Conservation (phyloP, 345 rosid species). For the Salix viminalis region DNA sequence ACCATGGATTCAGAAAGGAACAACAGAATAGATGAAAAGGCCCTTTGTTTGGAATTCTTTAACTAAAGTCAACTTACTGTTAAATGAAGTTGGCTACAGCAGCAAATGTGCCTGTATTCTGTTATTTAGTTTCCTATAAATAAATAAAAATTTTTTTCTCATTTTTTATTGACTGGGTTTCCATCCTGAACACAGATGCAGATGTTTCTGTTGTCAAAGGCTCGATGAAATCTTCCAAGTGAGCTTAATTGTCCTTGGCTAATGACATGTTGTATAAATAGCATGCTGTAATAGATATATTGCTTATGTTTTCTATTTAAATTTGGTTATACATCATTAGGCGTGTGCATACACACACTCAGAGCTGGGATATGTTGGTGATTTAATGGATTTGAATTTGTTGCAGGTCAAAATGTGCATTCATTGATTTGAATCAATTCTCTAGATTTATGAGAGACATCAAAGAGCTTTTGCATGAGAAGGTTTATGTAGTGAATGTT, state of each 20-base stretch:
- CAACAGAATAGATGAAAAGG: background rate
- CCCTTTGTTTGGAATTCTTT: background rate
- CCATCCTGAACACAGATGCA: constrained; percentile 25
- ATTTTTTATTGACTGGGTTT: background rate
- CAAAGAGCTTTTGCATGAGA: constrained; percentile 55
- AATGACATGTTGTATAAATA: background rate
- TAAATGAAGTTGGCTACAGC: no score
- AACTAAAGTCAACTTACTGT: no score
- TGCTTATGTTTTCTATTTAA: background rate
- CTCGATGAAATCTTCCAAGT: constrained; percentile 35
- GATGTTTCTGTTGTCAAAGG: constrained; percentile 25
- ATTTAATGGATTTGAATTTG: background rate
- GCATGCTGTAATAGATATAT: background rate
- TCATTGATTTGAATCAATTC: constrained; percentile 34
- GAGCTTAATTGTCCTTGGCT: constrained; percentile 17
- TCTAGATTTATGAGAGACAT: constrained; percentile 59
- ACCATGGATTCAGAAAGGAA: background rate
- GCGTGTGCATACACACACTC: background rate
- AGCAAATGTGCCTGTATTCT: background rate
- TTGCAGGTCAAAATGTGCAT: constrained; percentile 37
- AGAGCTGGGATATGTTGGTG: background rate
- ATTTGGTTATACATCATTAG: background rate
- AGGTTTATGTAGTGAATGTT: constrained; percentile 66
- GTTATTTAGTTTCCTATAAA: background rate
- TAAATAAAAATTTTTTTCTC: background rate